Evolutionary conservation across 352 stramenopile genomes (phyloP).

Genomic region (Phytophthora quininea): DNA sequence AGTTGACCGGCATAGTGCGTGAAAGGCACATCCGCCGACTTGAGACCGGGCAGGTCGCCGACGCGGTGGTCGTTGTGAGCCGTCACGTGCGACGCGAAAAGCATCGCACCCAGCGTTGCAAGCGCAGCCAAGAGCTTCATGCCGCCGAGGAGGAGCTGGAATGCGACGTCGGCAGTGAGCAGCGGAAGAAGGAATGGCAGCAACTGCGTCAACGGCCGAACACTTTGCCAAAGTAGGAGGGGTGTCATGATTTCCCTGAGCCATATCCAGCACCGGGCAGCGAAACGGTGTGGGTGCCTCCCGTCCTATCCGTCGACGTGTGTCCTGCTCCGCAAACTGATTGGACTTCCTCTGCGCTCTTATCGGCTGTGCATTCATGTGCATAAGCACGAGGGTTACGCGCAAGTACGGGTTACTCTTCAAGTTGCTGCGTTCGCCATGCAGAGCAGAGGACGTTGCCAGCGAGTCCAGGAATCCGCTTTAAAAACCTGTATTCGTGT

Average conservation of each 20-base stretch:
- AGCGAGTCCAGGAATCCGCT: too few relatives aligned
- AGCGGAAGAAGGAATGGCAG: constrained; percentile 11
- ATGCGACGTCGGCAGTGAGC: constrained; percentile 4
- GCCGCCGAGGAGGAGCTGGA: neutral
- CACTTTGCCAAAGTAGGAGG: constrained; percentile 6
- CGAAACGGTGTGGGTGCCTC: constrained; percentile 14
- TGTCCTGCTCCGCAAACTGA: constrained; percentile 1
- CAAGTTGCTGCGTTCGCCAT: too few relatives aligned
- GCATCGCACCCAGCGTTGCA: constrained; percentile 23
- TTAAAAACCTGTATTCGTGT: too few relatives aligned
- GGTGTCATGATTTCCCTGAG: constrained; percentile 9
- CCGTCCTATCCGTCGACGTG: constrained; percentile 19
- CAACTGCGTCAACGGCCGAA: constrained; percentile 8
- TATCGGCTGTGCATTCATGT: too few relatives aligned
- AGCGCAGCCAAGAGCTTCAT: constrained; percentile 30
- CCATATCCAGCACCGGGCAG: too few relatives aligned
- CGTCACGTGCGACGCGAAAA: constrained; percentile 5
- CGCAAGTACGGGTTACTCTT: too few relatives aligned
- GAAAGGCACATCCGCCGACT: constrained; percentile 52
- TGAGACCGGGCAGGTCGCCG: constrained; percentile 53
- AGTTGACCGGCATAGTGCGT: constrained; percentile 69
- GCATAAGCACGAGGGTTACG: too few relatives aligned
- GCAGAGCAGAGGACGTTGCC: too few relatives aligned
- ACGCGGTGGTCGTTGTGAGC: constrained; percentile 48
- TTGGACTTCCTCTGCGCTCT: constrained; percentile 7